These are phyloP conservation scores for Senecio squalidus DNA, from an alignment of 140 eudicot species.

Conservation along the genomic window DNA sequence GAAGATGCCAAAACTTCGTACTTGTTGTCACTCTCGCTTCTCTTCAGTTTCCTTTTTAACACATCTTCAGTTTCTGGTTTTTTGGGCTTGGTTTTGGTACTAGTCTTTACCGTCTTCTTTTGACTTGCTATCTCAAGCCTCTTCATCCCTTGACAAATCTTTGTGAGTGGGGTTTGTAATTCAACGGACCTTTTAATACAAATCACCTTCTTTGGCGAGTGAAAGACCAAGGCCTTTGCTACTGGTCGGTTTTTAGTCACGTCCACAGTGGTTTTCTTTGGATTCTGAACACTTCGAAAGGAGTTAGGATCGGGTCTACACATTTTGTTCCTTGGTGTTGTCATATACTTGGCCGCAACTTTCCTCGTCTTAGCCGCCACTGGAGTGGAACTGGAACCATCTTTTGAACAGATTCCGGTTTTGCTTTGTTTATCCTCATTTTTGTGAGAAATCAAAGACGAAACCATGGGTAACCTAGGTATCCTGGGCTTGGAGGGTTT, in stretches of 20 bases:
- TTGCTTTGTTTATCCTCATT: conserved; percentile 33
- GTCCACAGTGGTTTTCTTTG: conserved; percentile 34
- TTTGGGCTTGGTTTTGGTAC: conserved; percentile 8
- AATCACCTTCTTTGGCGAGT: conserved; percentile 61
- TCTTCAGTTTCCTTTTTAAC: conserved; percentile 23
- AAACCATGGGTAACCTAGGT: conserved; percentile 44
- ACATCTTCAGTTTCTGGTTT: conserved; percentile 27
- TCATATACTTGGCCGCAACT: conserved; percentile 94
- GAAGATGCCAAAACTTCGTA: conserved; percentile 13
- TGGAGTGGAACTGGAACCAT: conserved; percentile 57
- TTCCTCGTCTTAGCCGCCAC: conserved; percentile 44
- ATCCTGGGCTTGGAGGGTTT: conserved; percentile 68
- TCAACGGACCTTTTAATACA: conserved; percentile 40
- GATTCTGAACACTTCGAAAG: conserved; percentile 71
- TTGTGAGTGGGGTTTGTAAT: conserved; percentile 30
- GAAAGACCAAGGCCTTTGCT: conserved; percentile 58
- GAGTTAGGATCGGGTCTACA: conserved; percentile 42
- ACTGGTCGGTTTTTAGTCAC: conserved; percentile 29
- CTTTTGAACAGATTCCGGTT: conserved; percentile 32
- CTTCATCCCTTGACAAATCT: conserved; percentile 43
- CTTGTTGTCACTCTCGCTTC: conserved; percentile 29
- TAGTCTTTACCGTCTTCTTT: conserved; percentile 48
- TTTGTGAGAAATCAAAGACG: conserved; percentile 55
- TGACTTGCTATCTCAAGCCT: conserved; percentile 32
- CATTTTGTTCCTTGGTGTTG: conserved; percentile 78